Evolutionary conservation across 306 rosid species (phyloP).

Genomic region (Quercus aquifolioides): DNA sequence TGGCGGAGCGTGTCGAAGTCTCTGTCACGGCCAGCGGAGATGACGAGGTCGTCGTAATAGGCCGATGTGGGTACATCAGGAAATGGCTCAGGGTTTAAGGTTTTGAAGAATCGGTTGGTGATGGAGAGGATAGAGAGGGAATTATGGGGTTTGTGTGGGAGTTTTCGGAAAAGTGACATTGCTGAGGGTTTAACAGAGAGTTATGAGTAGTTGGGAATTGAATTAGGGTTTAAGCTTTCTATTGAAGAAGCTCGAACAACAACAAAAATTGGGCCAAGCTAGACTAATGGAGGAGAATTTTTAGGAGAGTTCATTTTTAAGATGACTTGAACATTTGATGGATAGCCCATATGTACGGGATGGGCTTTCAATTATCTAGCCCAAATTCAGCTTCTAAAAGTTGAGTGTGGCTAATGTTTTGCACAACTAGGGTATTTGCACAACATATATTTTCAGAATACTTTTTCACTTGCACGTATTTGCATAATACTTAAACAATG

Average conservation of each 20-base stretch:
- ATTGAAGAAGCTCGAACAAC: not conserved
- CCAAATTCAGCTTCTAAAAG: no score
- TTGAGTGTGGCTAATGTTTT: no score
- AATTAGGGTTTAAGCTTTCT: not conserved
- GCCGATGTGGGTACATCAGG: slow-evolving; percentile 34
- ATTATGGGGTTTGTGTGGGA: not conserved
- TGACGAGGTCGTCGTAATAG: slow-evolving; percentile 31
- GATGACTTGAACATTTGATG: no score
- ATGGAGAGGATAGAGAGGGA: slow-evolving; percentile 6
- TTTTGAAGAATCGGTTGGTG: slow-evolving; percentile 20
- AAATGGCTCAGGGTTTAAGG: slow-evolving; percentile 4
- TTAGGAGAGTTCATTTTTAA: no score
- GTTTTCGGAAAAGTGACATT: slow-evolving; percentile 37
- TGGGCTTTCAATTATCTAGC: no score
- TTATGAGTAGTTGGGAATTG: not conserved
- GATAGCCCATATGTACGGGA: no score
- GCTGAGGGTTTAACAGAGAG: not conserved
- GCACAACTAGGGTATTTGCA: no score
- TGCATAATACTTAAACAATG: accelerated
- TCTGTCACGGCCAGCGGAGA: slow-evolving; percentile 32
- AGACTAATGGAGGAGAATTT: no score
- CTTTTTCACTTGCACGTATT: accelerated
- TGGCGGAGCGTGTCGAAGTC: slow-evolving; percentile 32
- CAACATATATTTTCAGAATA: no score
- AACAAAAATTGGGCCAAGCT: not conserved